Percentiles rank a stretch among this genome's conserved stretches.
Evolutionary conservation across 2,329 filamentous ascomycete species (phyloP).

Genomic region (Cladosporium sp.): DNA sequence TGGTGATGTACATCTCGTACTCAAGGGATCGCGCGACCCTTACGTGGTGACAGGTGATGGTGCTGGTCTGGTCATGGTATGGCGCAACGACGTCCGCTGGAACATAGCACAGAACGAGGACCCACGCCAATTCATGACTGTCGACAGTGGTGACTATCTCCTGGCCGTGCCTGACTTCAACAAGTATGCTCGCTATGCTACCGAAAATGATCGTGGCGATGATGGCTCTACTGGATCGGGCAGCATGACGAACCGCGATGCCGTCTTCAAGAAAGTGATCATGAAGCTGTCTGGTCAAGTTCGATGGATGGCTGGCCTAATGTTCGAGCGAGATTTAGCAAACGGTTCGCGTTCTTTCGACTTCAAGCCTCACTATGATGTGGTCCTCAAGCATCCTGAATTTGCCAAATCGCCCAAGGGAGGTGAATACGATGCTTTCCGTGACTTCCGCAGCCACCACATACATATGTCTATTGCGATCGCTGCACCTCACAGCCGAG

Average conservation of each 20-base stretch:
- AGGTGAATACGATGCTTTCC: slow-evolving; percentile 79
- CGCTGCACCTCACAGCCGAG: slow-evolving; percentile 76
- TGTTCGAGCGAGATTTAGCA: slow-evolving; percentile 81
- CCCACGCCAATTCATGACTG: slow-evolving; percentile 88
- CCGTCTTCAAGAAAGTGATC: slow-evolving; percentile 94
- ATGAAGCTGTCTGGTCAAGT: slow-evolving; percentile 99
- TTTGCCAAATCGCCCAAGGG: slow-evolving; percentile 58
- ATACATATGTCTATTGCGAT: slow-evolving; percentile 94
- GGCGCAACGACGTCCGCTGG: slow-evolving; percentile 90
- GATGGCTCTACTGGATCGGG: slow-evolving; percentile 58
- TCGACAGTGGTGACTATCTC: slow-evolving; percentile 92
- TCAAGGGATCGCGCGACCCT: slow-evolving; percentile 86
- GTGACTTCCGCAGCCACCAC: slow-evolving; percentile 92
- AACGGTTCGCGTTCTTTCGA: slow-evolving; percentile 73
- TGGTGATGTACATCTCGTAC: slow-evolving; percentile 86
- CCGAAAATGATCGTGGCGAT: slow-evolving; percentile 37
- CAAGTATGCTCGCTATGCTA: slow-evolving; percentile 70
- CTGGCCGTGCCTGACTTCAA: slow-evolving; percentile 92
- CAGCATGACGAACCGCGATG: slow-evolving; percentile 65
- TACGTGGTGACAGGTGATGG: slow-evolving; percentile 90
- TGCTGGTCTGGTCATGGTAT: slow-evolving; percentile 96
- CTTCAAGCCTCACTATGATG: slow-evolving; percentile 88
- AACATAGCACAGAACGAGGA: slow-evolving; percentile 80
- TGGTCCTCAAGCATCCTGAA: slow-evolving; percentile 77
- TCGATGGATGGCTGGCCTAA: slow-evolving; percentile 82